These are phyloP conservation scores for Inga oerstediana DNA, from an alignment of 306 rosid genomes.

Conservation along the genomic window DNA sequence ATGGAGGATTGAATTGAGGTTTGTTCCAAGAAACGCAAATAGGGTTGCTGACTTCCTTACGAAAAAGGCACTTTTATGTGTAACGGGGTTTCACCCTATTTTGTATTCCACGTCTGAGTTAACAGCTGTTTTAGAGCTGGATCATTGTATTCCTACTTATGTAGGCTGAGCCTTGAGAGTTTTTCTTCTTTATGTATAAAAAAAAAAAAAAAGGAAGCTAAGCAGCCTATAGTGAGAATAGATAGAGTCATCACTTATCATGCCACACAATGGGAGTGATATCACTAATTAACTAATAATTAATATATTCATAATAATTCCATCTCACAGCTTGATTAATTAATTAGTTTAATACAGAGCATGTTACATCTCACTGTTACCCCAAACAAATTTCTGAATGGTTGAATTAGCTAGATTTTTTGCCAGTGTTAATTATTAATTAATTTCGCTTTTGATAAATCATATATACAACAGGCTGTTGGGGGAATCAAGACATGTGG, in stretches of 20 bases:
- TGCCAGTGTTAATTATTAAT: slow-evolving; percentile 19
- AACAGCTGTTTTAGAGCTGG: too few species aligned
- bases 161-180: too few species aligned
- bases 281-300: background rate
- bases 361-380: slow-evolving; percentile 27
- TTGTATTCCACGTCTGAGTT: too few species aligned
- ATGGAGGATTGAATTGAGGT: too few species aligned
- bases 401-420: background rate
- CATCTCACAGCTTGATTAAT: background rate
- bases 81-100: too few species aligned
- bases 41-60: too few species aligned
- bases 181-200: too few species aligned
- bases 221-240: background rate
- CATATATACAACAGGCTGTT: slow-evolving; percentile 48
- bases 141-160: too few species aligned
- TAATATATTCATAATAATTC: background rate
- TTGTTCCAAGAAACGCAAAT: too few species aligned
- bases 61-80: too few species aligned
- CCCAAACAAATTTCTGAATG: background rate
- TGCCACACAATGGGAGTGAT: slow-evolving; percentile 18
- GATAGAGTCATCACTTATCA: background rate
- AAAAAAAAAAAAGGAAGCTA: slow-evolving; percentile 41
- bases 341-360: slow-evolving; percentile 24
- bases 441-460: slow-evolving; percentile 37
- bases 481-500: slow-evolving; percentile 65